Percentiles rank a stretch among this genome's conserved stretches.
These are phyloP conservation scores for Petasospora fabianii DNA, from an alignment of 1,139 yeast species.

Conservation along the genomic window DNA sequence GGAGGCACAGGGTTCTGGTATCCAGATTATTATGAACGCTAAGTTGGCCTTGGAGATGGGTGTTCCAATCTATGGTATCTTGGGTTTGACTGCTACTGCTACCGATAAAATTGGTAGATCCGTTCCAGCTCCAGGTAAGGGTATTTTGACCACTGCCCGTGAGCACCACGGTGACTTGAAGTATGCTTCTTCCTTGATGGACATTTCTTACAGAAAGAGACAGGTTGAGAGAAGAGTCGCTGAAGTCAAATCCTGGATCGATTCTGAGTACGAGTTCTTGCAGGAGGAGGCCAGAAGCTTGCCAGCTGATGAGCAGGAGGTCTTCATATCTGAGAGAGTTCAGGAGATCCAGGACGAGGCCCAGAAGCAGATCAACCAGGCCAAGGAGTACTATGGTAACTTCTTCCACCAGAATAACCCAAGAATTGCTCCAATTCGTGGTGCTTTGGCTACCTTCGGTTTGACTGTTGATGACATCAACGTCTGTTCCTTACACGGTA, in stretches of 20 bases:
- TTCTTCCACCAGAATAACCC: constrained; percentile 89
- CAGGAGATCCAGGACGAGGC: constrained; percentile 88
- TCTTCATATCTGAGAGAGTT: constrained; percentile 74
- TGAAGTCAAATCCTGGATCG: constrained; percentile 84
- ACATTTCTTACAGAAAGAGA: constrained; percentile 90
- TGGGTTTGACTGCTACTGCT: constrained; percentile 94
- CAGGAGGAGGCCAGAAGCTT: constrained; percentile 65
- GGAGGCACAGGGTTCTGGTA: constrained; percentile 99
- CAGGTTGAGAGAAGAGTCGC: constrained; percentile 77
- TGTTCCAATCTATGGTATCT: constrained; percentile 95
- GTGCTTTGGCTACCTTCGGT: constrained; percentile 91
- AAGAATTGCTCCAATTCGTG: constrained; percentile 94
- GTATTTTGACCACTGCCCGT: constrained; percentile 96
- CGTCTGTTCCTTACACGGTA: constrained; percentile 99
- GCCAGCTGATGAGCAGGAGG: constrained; percentile 42
- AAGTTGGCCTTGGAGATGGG: constrained; percentile 95
- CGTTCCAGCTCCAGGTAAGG: constrained; percentile 99
- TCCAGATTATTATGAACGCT: constrained; percentile 94
- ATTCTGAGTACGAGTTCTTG: constrained; percentile 68
- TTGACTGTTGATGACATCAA: constrained; percentile 92
- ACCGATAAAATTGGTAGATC: constrained; percentile 98
- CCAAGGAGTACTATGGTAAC: constrained; percentile 94
- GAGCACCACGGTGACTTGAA: constrained; percentile 84
- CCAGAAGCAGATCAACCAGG: constrained; percentile 77
- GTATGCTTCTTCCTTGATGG: constrained; percentile 76